Base-by-base conservation (phyloP, 495 filamentous ascomycete genomes). In the Saxophila tyrrhenica region DNA sequence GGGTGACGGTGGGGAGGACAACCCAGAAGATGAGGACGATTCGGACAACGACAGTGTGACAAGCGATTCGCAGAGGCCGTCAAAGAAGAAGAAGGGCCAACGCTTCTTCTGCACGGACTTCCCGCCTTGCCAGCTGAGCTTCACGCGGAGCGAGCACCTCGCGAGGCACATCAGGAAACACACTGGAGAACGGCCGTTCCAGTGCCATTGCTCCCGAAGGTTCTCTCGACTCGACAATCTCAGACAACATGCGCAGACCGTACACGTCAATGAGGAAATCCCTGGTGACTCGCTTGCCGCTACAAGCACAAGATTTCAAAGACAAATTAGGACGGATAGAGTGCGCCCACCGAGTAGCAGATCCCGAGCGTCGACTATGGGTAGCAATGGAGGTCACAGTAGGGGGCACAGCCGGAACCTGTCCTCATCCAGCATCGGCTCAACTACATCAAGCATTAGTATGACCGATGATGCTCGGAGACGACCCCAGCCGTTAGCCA, bases 141-240 rank as follows among this genome's bases (percentile, higher is more conserved):
- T 98, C 67, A 97, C 92, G 1, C 78, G 92, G 39, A 97, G 94
- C 64, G 92, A 98, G 67, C 92, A 98, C 71, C 69, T 98, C 50
- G 92, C 92, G 13, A 78, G 92, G 25, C 92, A 98, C 59, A 97
- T 98, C 57, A 89, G 91, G 61, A 98, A 97, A 79, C 92, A 98
- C 65, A 98, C 92, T 1, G 92, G 92, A 19, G 92, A 98, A 69
- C 86, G 92, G 15, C 92, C 92, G 0, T 98, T 97, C 62, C 88
- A 95, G 68, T 98, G 92, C 63, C 92, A 97, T 68, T 98, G 92
- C 67, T 86, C 85, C 2, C 82, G 92, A 39, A 80, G 89, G 61
- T 98, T 98, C 68, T 98, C 92, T n/a, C 81, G 92, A 32, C 78
- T 98, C 35, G 92, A 98, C 68, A 98, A 98, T 61, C 74, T 98